Evolutionary conservation across 805 yeast species (phyloP).

Genomic region (Torulaspora indica): DNA sequence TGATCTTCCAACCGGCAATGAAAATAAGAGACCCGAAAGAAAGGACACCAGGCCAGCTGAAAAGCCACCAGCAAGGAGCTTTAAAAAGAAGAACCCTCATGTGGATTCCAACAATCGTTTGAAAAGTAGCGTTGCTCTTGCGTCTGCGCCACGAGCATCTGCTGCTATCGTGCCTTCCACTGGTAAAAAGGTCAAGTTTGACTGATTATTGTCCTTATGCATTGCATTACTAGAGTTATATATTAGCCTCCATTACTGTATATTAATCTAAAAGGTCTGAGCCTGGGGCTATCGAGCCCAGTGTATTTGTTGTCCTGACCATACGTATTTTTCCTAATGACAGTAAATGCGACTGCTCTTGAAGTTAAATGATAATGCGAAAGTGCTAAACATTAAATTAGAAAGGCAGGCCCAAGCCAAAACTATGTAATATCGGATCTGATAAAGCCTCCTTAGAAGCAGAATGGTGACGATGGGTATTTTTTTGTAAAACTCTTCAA

Average conservation of each 20-base stretch:
- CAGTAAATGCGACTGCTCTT: too few species aligned
- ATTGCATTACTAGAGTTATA: neutral
- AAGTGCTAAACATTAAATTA: too few species aligned
- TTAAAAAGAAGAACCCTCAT: slow-evolving; percentile 6
- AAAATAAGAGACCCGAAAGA: slow-evolving; percentile 15
- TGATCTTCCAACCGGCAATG: slow-evolving; percentile 20
- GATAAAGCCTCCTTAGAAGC: too few species aligned
- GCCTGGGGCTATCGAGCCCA: neutral
- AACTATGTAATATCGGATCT: too few species aligned
- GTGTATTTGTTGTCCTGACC: too few species aligned
- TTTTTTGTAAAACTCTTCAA: neutral
- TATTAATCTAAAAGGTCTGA: neutral
- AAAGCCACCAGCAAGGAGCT: slow-evolving; percentile 7
- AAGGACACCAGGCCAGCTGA: neutral
- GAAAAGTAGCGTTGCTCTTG: slow-evolving; percentile 80
- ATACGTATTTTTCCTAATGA: too few species aligned
- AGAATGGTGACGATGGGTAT: too few species aligned
- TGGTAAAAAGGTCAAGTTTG: slow-evolving; percentile 82
- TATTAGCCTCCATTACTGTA: neutral
- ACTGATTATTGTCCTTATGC: slow-evolving; percentile 32
- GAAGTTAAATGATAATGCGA: too few species aligned
- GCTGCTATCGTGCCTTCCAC: slow-evolving; percentile 83
- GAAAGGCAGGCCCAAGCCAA: too few species aligned
- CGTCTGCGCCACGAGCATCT: slow-evolving; percentile 82
- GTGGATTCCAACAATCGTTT: slow-evolving; percentile 45